phyloP scores from a whole-genome alignment of 257 asterid genomes.

The Fraxinus pennsylvanica region DNA sequence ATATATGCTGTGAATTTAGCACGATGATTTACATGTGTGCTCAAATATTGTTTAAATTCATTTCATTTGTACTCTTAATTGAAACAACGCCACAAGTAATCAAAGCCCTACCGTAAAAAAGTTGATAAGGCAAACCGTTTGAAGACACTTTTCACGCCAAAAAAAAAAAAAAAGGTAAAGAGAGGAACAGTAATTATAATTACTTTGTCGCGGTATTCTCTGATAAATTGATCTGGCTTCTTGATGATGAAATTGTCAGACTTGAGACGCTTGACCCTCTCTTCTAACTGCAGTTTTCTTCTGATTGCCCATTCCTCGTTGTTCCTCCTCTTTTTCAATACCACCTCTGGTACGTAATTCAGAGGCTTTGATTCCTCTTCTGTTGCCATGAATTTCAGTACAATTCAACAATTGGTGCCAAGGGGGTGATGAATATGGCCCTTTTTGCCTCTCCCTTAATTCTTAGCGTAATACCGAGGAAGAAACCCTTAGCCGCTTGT shows the following conservation, averaged over 20 bases:
- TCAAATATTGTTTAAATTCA: background rate
- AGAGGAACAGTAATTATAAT: background rate
- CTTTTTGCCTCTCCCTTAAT: no score
- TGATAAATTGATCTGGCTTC: constrained; percentile 84
- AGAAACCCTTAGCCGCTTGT: no score
- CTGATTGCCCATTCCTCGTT: constrained; percentile 87
- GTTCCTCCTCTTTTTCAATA: constrained; percentile 86
- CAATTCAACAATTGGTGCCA: no score
- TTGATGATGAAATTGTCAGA: constrained; percentile 50
- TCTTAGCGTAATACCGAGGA: no score
- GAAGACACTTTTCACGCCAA: background rate
- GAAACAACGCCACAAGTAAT: background rate
- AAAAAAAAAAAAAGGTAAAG: background rate
- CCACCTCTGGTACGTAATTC: constrained; percentile 73
- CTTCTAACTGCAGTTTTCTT: constrained; percentile 67
- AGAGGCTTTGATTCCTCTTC: constrained; percentile 53
- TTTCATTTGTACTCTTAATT: background rate
- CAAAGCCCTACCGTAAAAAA: background rate
- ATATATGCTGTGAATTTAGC: background rate
- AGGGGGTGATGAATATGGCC: no score
- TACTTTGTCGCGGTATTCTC: constrained; percentile 80
- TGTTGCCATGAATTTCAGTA: constrained; percentile 43
- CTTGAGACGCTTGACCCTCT: constrained; percentile 61
- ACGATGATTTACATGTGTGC: background rate
- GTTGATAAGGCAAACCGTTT: background rate